Base-by-base conservation (phyloP, 2,329 filamentous ascomycete species). In the Rosellinia necatrix region DNA sequence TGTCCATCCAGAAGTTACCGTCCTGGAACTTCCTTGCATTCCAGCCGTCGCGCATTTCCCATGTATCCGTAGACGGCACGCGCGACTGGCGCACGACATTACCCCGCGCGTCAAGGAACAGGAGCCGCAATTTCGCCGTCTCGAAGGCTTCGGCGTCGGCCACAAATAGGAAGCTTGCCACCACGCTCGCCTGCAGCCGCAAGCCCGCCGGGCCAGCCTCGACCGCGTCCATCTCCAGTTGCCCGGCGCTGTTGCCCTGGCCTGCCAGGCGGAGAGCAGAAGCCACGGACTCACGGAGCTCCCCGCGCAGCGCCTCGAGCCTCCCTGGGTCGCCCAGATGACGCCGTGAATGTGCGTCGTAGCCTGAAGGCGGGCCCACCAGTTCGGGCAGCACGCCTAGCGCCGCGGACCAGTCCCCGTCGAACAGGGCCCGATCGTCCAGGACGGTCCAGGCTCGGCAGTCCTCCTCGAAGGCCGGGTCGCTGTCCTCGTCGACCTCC, bases 41-140 rank as follows among this genome's bases (percentile, higher is more conserved):
- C 41, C 41, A 44, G 13, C 22, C 41, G 24, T 44, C 41, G 2
- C 41, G 41, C 29, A 44, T 44, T 25, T 44, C 41, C 41, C 41
- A 44, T 3, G 41, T 44, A 4, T 44, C 41, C 9, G 41, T 30
- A 8, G 4, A 44, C 5, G 41, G 41, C n/a, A 44, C 41, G 3
- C 41, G 41, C 5, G 24, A 44, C 22, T 44, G 24, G 24, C 41
- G 41, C 41, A 44, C 41, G 5, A 44, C 13, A 8, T 44, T 30
- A 2, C 41, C 24, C 22, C 41, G 41, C 41, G 25, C 24, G 13
- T 44, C 41, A 32, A 44, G 24, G 24, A 29, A 44, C n/a, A 44
- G 19, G 41, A 44, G 41, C 3, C 41, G 41, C 22, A 44, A 21
- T n/a, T 21, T 29, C 9, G 12, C 24, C 12, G 41, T 44, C 29